Evolutionary conservation across 2,329 filamentous ascomycete genomes (phyloP).

Genomic region (Xylariaceae sp.): DNA sequence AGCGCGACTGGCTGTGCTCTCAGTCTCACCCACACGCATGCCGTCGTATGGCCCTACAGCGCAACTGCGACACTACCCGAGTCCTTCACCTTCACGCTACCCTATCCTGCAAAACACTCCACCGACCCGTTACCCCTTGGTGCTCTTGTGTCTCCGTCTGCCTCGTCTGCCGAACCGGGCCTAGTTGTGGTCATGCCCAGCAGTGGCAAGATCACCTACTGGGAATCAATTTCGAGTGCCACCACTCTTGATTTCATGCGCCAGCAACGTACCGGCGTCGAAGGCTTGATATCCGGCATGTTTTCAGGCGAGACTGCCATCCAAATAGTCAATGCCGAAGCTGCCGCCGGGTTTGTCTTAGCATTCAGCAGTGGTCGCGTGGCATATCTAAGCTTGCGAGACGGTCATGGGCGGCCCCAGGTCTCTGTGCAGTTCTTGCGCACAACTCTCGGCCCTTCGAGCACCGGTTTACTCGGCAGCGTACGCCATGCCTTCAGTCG

Average conservation of each 20-base stretch:
- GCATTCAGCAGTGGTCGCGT: conserved; percentile 82
- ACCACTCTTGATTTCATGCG: conserved; percentile 80
- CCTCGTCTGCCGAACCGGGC: conserved; percentile 76
- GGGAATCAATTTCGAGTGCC: conserved; percentile 91
- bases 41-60: conserved; percentile 87
- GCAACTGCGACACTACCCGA: conserved; percentile 66
- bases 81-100: conserved; percentile 76
- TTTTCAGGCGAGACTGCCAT: conserved; percentile 75
- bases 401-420: conserved; percentile 79
- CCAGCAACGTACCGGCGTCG: conserved; percentile 76
- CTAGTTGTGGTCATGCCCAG: conserved; percentile 82
- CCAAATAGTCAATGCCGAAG: conserved; percentile 78
- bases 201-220: conserved; percentile 84
- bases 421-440: conserved; percentile 77
- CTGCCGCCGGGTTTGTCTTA: conserved; percentile 79
- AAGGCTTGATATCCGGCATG: conserved; percentile 70
- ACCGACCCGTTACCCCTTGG: conserved; percentile 77
- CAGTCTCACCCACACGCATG: conserved; percentile 75
- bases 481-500: conserved; percentile 73
- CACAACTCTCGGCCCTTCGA: conserved; percentile 53
- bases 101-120: conserved; percentile 64
- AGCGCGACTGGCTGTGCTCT: conserved; percentile 71
- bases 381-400: conserved; percentile 81
- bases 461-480: conserved; percentile 74
- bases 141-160: conserved; percentile 75